These are phyloP conservation scores for Auricularia sp. DNA, from an alignment of 768 basidiomycete genomes.

Conservation along the genomic window DNA sequence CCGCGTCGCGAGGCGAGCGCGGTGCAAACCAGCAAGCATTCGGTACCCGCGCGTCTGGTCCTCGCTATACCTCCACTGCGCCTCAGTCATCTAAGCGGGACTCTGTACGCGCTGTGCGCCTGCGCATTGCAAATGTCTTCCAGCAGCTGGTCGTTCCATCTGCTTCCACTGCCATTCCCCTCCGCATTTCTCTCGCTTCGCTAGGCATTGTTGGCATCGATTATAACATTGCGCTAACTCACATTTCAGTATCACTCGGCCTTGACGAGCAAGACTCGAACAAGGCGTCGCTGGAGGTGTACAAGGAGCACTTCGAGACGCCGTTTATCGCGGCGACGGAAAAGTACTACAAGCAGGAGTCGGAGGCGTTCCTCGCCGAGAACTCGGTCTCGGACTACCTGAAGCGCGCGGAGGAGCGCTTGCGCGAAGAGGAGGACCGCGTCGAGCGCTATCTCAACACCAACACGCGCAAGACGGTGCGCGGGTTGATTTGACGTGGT, in stretches of 20 bases:
- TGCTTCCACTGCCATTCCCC: neutral
- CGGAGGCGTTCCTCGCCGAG: slow-evolving; percentile 77
- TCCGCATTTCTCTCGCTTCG: neutral
- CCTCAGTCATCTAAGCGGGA: too few relatives aligned
- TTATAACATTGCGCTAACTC: too few relatives aligned
- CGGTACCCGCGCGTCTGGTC: too few relatives aligned
- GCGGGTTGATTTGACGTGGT: slow-evolving; percentile 6
- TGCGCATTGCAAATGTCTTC: too few relatives aligned
- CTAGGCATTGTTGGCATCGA: too few relatives aligned
- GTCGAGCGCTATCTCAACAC: slow-evolving; percentile 90
- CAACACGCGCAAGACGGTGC: slow-evolving; percentile 64
- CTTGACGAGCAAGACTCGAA: slow-evolving; percentile 87
- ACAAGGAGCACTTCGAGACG: slow-evolving; percentile 80
- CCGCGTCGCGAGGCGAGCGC: too few relatives aligned
- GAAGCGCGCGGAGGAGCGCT: slow-evolving; percentile 85
- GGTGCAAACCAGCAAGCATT: too few relatives aligned
- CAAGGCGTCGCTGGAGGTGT: slow-evolving; percentile 87
- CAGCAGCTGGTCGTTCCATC: too few relatives aligned
- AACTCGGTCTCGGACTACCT: slow-evolving; percentile 91
- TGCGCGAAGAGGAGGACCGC: slow-evolving; percentile 90
- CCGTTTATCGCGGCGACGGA: slow-evolving; percentile 86
- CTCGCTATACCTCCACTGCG: too few relatives aligned
- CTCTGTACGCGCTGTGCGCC: too few relatives aligned
- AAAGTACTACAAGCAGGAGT: slow-evolving; percentile 86
- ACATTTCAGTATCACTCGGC: slow-evolving; percentile 71